A percentile compares a stretch with the other conserved stretches of the same genome.
Conservation (phyloP, 2,329 filamentous ascomycete species). For the Alternaria conjuncta region DNA sequence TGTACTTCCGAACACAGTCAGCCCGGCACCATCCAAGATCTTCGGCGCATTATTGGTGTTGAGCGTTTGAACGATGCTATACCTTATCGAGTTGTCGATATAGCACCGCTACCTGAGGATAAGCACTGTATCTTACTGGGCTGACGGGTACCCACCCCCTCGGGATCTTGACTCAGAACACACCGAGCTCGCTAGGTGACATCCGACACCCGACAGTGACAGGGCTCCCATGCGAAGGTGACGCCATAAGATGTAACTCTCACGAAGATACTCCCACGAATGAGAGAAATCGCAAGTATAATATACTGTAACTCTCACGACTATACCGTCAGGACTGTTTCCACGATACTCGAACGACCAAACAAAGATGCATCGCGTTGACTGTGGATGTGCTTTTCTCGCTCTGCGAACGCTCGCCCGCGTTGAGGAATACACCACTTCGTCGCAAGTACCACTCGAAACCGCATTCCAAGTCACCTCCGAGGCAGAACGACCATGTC, state of each 20-base stretch:
- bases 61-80: not conserved
- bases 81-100: not conserved
- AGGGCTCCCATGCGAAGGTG: not conserved
- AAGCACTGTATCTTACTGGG: not conserved
- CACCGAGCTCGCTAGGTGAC: not conserved
- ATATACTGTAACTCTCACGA: not conserved
- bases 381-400: constrained; percentile 11
- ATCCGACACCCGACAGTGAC: not conserved
- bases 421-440: constrained; percentile 13
- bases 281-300: no score
- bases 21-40: not conserved
- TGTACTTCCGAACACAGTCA: not conserved
- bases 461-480: constrained; percentile 13
- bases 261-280: not conserved
- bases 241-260: not conserved
- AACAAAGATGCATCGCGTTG: constrained; percentile 9
- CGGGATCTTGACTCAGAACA: not conserved
- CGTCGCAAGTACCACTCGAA: constrained; percentile 14
- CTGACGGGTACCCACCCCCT: not conserved
- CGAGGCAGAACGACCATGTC: constrained; percentile 3
- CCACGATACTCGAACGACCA: not conserved
- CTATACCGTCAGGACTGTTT: not conserved
- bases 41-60: constrained; percentile 7
- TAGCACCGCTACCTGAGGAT: not conserved
- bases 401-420: constrained; percentile 11